Evolutionary conservation across 2,329 filamentous ascomycete species (phyloP).

Genomic region (Teratosphaeria nubilosa): DNA sequence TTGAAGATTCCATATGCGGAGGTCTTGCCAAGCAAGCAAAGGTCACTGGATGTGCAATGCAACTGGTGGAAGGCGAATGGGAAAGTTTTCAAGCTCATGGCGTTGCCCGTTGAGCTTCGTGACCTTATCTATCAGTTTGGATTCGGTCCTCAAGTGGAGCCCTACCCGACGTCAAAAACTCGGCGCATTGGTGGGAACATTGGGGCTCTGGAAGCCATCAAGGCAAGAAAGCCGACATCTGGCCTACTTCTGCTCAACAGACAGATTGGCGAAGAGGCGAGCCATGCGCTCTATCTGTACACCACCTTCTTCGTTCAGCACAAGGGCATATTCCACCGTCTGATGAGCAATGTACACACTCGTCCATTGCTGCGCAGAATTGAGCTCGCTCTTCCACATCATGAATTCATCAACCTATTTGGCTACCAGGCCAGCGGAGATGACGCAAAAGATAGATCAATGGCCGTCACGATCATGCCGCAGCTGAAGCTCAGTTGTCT

Average conservation of each 20-base stretch:
- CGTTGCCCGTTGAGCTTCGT: slow-evolving; percentile 17
- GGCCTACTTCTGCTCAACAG: slow-evolving; percentile 11
- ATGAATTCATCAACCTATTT: slow-evolving; percentile 16
- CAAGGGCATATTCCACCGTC: slow-evolving; percentile 4
- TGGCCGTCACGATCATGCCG: slow-evolving; percentile 1
- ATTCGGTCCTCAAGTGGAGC: slow-evolving; percentile 5
- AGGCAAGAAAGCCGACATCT: not conserved
- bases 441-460: not conserved
- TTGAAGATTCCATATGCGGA: not conserved
- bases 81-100: slow-evolving; percentile 5
- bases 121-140: slow-evolving; percentile 11
- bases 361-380: slow-evolving; percentile 11
- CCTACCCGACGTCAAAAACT: slow-evolving; percentile 4
- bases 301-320: slow-evolving; percentile 13
- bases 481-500: slow-evolving; percentile 10
- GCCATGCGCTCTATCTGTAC: slow-evolving; percentile 10
- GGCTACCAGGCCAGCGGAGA: slow-evolving; percentile 5
- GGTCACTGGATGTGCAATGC: not conserved
- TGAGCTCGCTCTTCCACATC: slow-evolving; percentile 12
- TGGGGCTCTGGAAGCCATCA: not conserved
- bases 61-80: slow-evolving; percentile 3
- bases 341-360: slow-evolving; percentile 6
- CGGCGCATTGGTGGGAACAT: not conserved
- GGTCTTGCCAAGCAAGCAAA: not conserved
- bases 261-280: slow-evolving; percentile 12